Conservation (phyloP, 179 eudicot species). For the Drosera spatulata region DNA sequence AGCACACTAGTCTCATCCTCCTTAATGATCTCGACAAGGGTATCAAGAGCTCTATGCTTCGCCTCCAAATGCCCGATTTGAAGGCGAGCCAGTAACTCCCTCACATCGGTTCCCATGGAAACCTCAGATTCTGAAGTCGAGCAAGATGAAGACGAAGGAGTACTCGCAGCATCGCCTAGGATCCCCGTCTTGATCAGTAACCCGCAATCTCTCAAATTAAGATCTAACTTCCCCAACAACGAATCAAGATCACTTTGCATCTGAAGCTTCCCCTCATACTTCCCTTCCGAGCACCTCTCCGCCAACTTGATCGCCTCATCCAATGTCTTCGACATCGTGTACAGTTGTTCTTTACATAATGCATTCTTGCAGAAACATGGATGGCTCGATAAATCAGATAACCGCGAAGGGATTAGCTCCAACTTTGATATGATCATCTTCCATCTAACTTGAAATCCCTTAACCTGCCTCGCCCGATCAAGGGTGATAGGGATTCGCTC, state of each 20-base stretch:
- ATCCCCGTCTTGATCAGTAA: conserved; percentile 81
- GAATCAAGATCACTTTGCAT: conserved; percentile 94
- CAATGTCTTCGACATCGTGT: conserved; percentile 60
- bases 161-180: conserved; percentile 55
- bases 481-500: conserved; percentile 71
- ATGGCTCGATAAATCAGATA: conserved; percentile 85
- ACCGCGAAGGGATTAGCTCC: conserved; percentile 59
- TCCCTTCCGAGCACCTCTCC: conserved; percentile 55
- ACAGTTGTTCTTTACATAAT: conserved; percentile 84
- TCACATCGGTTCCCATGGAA: conserved; percentile 22
- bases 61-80: conserved; percentile 91
- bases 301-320: conserved; percentile 49
- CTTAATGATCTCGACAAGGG: conserved; percentile 65
- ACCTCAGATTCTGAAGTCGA: conserved; percentile 35
- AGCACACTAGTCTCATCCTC: conserved; percentile 73
- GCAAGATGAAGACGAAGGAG: conserved; percentile 23
- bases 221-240: conserved; percentile 55
- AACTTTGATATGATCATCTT: conserved; percentile 66
- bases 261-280: conserved; percentile 77
- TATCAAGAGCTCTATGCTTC: conserved; percentile 74
- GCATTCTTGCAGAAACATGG: conserved; percentile 83
- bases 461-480: conserved; percentile 52
- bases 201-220: conserved; percentile 80
- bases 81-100: conserved; percentile 87
- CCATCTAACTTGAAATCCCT: conserved; percentile 77